These are phyloP conservation scores for Pulveroboletus sp. DNA, from an alignment of 768 basidiomycete species.

Conservation along the genomic window DNA sequence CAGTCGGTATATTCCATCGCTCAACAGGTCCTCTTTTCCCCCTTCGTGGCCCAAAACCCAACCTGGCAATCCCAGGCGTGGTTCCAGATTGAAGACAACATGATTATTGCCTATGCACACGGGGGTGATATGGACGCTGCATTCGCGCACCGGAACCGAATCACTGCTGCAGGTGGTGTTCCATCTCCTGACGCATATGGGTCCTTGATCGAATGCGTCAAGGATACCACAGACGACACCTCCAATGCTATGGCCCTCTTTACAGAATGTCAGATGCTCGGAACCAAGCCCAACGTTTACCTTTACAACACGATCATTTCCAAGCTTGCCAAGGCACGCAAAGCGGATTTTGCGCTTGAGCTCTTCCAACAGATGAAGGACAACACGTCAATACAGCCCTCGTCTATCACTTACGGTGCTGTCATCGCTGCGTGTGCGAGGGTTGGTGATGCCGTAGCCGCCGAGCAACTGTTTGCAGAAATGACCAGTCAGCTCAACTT, in stretches of 20 bases:
- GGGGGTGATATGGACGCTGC: slow-evolving; percentile 75
- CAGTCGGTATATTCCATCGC: slow-evolving; percentile 62
- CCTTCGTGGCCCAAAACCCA: slow-evolving; percentile 37
- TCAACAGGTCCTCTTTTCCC: slow-evolving; percentile 51
- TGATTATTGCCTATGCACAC: slow-evolving; percentile 85
- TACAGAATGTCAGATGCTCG: slow-evolving; percentile 65
- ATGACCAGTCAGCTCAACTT: slow-evolving; percentile 74
- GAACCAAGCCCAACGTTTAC: slow-evolving; percentile 76
- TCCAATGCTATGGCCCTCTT: slow-evolving; percentile 82
- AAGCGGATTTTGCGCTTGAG: slow-evolving; percentile 83
- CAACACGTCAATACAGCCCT: slow-evolving; percentile 47
- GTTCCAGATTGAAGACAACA: slow-evolving; percentile 79
- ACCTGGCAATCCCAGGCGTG: slow-evolving; percentile 55
- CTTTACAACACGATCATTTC: slow-evolving; percentile 98
- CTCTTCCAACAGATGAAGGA: slow-evolving; percentile 87
- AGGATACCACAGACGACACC: slow-evolving; percentile 95
- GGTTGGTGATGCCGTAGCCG: slow-evolving; percentile 81
- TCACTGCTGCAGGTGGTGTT: slow-evolving; percentile 69
- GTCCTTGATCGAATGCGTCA: slow-evolving; percentile 78
- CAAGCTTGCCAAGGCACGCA: slow-evolving; percentile 90
- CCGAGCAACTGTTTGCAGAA: slow-evolving; percentile 79
- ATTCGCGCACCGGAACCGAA: slow-evolving; percentile 71
- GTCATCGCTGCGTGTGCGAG: slow-evolving; percentile 91
- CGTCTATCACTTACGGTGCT: slow-evolving; percentile 91
- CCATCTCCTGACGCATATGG: slow-evolving; percentile 92